Evolutionary conservation across 2,329 filamentous ascomycete species (phyloP), one percentile per base, ranked within the genome.

Genomic region (Fusarium compactum): DNA sequence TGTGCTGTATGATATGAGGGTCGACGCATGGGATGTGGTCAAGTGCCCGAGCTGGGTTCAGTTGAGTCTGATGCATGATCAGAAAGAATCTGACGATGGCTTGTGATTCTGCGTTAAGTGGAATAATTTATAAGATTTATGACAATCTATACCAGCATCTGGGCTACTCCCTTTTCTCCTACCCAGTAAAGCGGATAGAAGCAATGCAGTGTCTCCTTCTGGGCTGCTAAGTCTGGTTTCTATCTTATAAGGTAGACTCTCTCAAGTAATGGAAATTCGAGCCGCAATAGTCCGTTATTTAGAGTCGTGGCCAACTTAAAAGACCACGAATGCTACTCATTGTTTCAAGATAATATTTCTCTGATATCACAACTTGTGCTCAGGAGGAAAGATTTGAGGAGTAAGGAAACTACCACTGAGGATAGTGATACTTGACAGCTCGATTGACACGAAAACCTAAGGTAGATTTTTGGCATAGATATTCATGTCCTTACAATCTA

Each of bases 41-140:
- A 45, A 30, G 5, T 62, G 30, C 8, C 59, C 59, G 3, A 46
- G 46, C 16, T 62, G 59, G 59, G 57, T 41, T 46, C 46, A 62
- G 34, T 53, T 62, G 40, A 62, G 57, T 32, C 34, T 62, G 6
- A 9, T 62, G 22, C 57, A 62, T 18, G 45, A 54, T 15, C 38
- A 40, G 10, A 62, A 34, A 54, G 46, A 54, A 20, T 11, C 3
- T 9, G 30, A 46, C 8, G 59, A 62, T 51, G 30, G 48, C 16
- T 14, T 51, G 16, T 51, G 34, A 38, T 38, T 38, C 11, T 10
- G 18, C 11, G 18, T 38, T 18, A 38, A 38, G 34, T 38, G 34
- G 34, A 38, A n/a, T 38, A n/a, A 38, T 38, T 38, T 38, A 38
- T 18, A 38, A 10, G 34, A 38, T 38, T 38, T n/a, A 38, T 38